Base-by-base conservation (phyloP, 768 basidiomycete species). In the Termitomyces sp. region DNA sequence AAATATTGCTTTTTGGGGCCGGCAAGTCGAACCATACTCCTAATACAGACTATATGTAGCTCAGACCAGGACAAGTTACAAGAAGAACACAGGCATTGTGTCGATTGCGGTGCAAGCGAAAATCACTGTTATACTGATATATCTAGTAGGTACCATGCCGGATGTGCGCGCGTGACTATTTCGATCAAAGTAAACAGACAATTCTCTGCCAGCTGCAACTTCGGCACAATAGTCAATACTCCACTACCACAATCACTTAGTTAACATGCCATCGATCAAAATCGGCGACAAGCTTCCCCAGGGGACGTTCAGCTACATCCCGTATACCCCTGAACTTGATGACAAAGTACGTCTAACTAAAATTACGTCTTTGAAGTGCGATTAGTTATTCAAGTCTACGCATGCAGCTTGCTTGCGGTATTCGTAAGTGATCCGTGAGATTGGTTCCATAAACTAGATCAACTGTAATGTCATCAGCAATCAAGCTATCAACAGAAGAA, bases 301-400 rank as follows among this genome's bases (percentile, higher is more conserved):
- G 50, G 71, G 68, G 27, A 69, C 65, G n/a, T 74, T 77, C 67
- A 70, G 66, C 16, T 79, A 86, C 64, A 70, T 92, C 55, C 81
- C 84, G 6, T 89, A 82, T 66, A 67, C 77, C 0, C 75, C 82
- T 16, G 84, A 79, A 66, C 81, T 89, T 56, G 88, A 86, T 28
- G 73, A 84, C 68, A 73, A 75, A 60, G 81, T 84, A 55, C 60
- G 82, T 76, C 17, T 3, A 25, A 21, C 40, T n/a, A 27, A 10
- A 19, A 17, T 39, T n/a, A n/a, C 52, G 17, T 25, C 17, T 52
- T 48, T 51, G 25, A 30, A 28, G 6, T n/a, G 27, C 25, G 42
- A 19, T 40, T 32, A 28, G 17, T 23, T 17, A 40, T 32, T 39
- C 30, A 46, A 48, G 21, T 42, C 40, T 14, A 12, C n/a, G 3